Evolutionary conservation across 345 rosid species (phyloP).

Genomic region (Populus pruinosa): DNA sequence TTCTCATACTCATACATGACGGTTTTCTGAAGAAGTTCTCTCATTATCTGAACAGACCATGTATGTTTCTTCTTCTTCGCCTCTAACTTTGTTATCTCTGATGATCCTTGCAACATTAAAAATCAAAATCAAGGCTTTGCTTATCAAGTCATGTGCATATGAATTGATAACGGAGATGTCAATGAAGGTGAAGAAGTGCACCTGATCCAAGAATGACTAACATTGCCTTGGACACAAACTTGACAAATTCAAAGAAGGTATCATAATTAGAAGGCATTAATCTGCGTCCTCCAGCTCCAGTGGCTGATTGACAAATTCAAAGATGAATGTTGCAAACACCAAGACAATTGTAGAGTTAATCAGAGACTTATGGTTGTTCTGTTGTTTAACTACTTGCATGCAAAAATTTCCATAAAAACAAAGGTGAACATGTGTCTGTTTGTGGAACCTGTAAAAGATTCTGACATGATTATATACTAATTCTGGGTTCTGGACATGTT

Average conservation of each 20-base stretch:
- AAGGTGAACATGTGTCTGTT: too few species aligned
- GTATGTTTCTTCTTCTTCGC: constrained; percentile 38
- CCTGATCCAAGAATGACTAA: constrained; percentile 43
- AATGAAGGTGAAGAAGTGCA: background rate
- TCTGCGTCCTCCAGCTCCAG: constrained; percentile 2
- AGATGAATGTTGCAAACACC: background rate
- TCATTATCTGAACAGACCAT: constrained; percentile 47
- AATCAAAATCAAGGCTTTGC: too few species aligned
- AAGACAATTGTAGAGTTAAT: background rate
- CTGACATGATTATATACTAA: too few species aligned
- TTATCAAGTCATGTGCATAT: too few species aligned
- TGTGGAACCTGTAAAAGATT: too few species aligned
- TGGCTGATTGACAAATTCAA: background rate
- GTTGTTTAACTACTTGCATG: too few species aligned
- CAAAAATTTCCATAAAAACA: too few species aligned
- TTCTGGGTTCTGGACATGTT: too few species aligned
- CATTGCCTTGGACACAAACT: constrained; percentile 37
- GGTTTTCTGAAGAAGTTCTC: constrained; percentile 24
- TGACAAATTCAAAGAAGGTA: constrained; percentile 30
- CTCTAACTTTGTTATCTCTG: constrained; percentile 23
- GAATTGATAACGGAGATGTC: too few species aligned
- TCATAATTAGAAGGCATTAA: constrained; percentile 38
- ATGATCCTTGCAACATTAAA: constrained; percentile 27
- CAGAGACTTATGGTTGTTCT: too few species aligned
- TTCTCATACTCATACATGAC: constrained; percentile 14